Conservation (phyloP, 257 asterid genomes). For the Petunia axillaris region DNA sequence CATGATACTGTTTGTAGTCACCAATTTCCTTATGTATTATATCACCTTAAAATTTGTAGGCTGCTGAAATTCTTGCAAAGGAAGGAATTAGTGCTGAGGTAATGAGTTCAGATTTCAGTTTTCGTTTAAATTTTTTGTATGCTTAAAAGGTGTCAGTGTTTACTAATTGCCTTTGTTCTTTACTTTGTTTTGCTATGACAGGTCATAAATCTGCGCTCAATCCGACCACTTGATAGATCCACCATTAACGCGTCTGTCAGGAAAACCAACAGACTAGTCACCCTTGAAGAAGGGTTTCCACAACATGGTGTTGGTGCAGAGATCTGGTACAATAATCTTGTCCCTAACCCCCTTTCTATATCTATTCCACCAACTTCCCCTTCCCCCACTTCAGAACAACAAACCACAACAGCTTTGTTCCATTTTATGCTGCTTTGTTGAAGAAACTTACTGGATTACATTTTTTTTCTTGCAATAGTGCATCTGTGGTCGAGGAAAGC, state of each 20-base stretch:
- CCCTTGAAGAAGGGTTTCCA: constrained; percentile 81
- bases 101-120: constrained; percentile 13
- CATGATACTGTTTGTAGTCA: no score
- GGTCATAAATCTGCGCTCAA: constrained; percentile 79
- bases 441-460: not conserved
- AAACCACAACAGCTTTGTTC: no score
- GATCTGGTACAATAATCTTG: constrained; percentile 53
- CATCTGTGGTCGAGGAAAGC: constrained; percentile 61
- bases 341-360: not conserved
- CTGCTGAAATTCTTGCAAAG: constrained; percentile 79
- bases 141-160: not conserved
- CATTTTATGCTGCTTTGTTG: not conserved
- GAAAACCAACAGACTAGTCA: constrained; percentile 77
- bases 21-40: constrained; percentile 5
- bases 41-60: constrained; percentile 42
- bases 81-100: constrained; percentile 89
- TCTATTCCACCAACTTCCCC: not conserved
- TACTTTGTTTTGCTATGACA: constrained; percentile 14
- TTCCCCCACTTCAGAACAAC: not conserved
- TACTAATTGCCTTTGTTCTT: no score
- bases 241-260: constrained; percentile 73
- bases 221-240: constrained; percentile 80
- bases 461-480: constrained; percentile 38
- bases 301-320: constrained; percentile 93
- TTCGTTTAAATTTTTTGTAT: not conserved